Evolutionary conservation across 164 flowering plant species (phyloP).

Genomic region (Berberis thunbergii): DNA sequence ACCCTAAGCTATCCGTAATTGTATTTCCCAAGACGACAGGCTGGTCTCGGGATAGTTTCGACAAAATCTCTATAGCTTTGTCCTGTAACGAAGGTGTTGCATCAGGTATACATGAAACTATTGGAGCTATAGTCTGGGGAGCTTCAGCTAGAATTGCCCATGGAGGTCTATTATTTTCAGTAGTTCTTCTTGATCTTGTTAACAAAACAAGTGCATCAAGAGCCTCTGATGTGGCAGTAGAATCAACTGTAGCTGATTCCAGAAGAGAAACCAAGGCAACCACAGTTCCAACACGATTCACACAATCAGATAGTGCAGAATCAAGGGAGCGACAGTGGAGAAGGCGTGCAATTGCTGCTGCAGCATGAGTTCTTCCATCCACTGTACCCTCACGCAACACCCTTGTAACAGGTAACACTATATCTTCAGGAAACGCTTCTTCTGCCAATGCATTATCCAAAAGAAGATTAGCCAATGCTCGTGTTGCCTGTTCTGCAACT

Average conservation of each 20-base stretch:
- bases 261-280: slow-evolving; percentile 82
- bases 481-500: slow-evolving; percentile 80
- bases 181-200: slow-evolving; percentile 51
- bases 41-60: slow-evolving; percentile 68
- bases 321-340: slow-evolving; percentile 50
- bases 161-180: slow-evolving; percentile 60
- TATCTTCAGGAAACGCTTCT: slow-evolving; percentile 64
- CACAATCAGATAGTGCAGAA: slow-evolving; percentile 51
- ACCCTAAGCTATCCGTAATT: slow-evolving; percentile 49
- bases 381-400: slow-evolving; percentile 73
- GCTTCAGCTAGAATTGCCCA: slow-evolving; percentile 82
- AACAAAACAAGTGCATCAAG: slow-evolving; percentile 81
- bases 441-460: slow-evolving; percentile 65
- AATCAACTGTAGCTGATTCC: slow-evolving; percentile 43
- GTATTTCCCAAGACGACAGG: slow-evolving; percentile 53
- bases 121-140: slow-evolving; percentile 59
- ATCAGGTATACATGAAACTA: slow-evolving; percentile 68
- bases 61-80: slow-evolving; percentile 80
- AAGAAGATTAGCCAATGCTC: slow-evolving; percentile 88
- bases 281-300: slow-evolving; percentile 82
- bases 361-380: slow-evolving; percentile 79
- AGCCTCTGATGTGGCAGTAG: slow-evolving; percentile 72
- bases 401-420: slow-evolving; percentile 75
- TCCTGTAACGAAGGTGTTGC: slow-evolving; percentile 73
- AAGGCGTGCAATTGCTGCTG: slow-evolving; percentile 89